These are phyloP conservation scores for Boletales sp. DNA, from an alignment of 768 basidiomycete genomes.

Conservation along the genomic window DNA sequence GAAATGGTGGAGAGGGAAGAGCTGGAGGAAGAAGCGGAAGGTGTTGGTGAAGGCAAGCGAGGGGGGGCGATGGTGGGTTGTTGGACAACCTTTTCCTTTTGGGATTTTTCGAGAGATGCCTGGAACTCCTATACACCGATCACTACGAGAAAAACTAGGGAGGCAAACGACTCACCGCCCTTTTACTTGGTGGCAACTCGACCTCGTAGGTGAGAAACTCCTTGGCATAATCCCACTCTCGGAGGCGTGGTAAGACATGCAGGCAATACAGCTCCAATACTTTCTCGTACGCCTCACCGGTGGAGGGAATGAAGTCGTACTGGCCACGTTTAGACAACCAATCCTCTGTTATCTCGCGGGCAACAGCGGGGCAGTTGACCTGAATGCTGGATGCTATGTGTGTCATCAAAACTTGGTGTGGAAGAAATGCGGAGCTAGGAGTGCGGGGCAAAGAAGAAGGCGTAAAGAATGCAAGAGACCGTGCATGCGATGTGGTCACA, in stretches of 20 bases:
- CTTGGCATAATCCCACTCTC: conserved; percentile 76
- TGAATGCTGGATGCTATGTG: conserved; percentile 70
- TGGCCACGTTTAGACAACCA: conserved; percentile 66
- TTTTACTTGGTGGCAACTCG: conserved; percentile 49
- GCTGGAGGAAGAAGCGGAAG: conserved; percentile 55
- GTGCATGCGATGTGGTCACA: conserved; percentile 52
- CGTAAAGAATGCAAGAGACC: conserved; percentile 67
- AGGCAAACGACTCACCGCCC: conserved; percentile 44
- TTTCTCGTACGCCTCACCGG: conserved; percentile 63
- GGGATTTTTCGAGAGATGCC: conserved; percentile 25
- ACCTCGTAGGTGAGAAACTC: conserved; percentile 74
- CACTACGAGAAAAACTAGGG: neutral
- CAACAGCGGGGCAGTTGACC: conserved; percentile 56
- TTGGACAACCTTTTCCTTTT: conserved; percentile 22
- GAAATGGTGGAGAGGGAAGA: conserved; percentile 72
- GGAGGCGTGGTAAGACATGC: conserved; percentile 65
- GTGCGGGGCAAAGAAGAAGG: conserved; percentile 41
- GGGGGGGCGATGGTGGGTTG: conserved; percentile 23
- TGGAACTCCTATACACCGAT: conserved; percentile 32
- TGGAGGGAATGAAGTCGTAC: conserved; percentile 25
- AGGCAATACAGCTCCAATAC: conserved; percentile 75
- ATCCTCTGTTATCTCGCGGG: conserved; percentile 66
- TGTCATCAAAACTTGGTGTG: conserved; percentile 65
- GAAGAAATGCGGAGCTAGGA: conserved; percentile 55
- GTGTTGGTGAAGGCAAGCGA: conserved; percentile 44